Base-by-base conservation (phyloP, 768 basidiomycete genomes). In the Tulasnella sp. region DNA sequence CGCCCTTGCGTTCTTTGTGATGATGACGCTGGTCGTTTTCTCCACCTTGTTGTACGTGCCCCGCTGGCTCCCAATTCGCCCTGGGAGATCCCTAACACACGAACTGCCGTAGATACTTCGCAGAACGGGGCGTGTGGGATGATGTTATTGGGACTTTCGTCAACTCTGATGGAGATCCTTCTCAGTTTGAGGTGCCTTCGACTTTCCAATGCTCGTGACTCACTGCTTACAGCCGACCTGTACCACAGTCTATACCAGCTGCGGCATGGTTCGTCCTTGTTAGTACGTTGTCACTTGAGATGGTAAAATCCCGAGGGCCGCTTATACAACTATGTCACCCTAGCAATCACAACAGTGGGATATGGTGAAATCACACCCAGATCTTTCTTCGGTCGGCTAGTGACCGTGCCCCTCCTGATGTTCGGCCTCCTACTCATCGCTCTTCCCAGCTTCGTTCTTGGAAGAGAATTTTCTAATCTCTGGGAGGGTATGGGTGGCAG, bases 301-400 rank as follows among this genome's bases (percentile, higher is more conserved):
- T 44, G 9, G 30, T 19, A 10, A 11, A 27, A 27, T 50, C 42
- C 34, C 15, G 19, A 19, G 41, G n/a, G 17, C 22, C 31, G 2
- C 19, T 27, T 34, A 19, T 22, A 9, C 55, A 77, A 78, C 34
- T 5, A 83, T 88, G 22, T 73, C 88, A 61, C 84, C 59, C 84
- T 64, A 88, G 86, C 91, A 0, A 92, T 92, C 62, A 86, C 85
- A 2, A 92, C 91, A 0, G 87, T 91, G 1, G 89, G 92, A 11
- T 94, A 92, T 65, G 92, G 92, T 38, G 92, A 94, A 70, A 88
- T 92, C 55, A 89, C 87, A 0, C 92, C 92, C 0, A 80, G 87
- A 11, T 89, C 89, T 1, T 83, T 86, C 69, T 75, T 93, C n/a
- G 92, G 92, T 0, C 83, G 89, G 1, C 73, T 93, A 34, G 74